Percentiles rank a stretch among this genome's conserved stretches.
These are phyloP conservation scores for Nemania sp. DNA, from an alignment of 2,329 filamentous ascomycete genomes.

Conservation along the genomic window DNA sequence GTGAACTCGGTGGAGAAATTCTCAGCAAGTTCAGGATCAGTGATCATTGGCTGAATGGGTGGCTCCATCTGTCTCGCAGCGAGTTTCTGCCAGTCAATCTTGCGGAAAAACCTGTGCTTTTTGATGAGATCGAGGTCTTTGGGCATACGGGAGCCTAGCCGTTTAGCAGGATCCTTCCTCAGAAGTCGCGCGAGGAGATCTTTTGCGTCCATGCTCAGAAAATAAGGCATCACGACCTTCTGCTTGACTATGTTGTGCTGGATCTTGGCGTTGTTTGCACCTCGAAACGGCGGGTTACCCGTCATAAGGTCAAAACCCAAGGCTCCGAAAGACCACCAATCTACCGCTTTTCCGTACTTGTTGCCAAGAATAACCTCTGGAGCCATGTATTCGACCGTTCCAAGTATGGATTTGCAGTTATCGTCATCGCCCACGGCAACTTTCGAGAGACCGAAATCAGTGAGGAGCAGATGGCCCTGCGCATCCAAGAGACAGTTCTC, in stretches of 20 bases:
- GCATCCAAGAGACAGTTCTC: conserved; percentile 94
- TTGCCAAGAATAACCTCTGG: conserved; percentile 89
- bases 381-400: conserved; percentile 98
- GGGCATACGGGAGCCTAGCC: conserved; percentile 84
- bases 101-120: conserved; percentile 93
- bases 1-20: conserved; percentile 97
- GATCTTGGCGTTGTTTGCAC: conserved; percentile 90
- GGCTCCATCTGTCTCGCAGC: conserved; percentile 81
- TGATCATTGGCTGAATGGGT: conserved; percentile 91
- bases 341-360: conserved; percentile 90
- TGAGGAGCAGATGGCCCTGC: conserved; percentile 89
- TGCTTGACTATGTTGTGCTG: conserved; percentile 95
- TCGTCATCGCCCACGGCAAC: conserved; percentile 74
- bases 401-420: conserved; percentile 85
- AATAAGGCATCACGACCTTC: conserved; percentile 88
- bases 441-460: conserved; percentile 96
- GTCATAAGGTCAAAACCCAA: conserved; percentile 92
- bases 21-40: conserved; percentile 92
- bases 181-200: conserved; percentile 88
- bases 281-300: conserved; percentile 86
- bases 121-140: conserved; percentile 86
- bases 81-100: conserved; percentile 91
- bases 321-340: conserved; percentile 98
- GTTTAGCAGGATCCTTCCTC: conserved; percentile 88
- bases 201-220: conserved; percentile 87